A percentile compares a stretch with the other conserved stretches of the same genome.
phyloP scores from a whole-genome alignment of 2,329 filamentous ascomycete species.

The Elsinoe batatas region DNA sequence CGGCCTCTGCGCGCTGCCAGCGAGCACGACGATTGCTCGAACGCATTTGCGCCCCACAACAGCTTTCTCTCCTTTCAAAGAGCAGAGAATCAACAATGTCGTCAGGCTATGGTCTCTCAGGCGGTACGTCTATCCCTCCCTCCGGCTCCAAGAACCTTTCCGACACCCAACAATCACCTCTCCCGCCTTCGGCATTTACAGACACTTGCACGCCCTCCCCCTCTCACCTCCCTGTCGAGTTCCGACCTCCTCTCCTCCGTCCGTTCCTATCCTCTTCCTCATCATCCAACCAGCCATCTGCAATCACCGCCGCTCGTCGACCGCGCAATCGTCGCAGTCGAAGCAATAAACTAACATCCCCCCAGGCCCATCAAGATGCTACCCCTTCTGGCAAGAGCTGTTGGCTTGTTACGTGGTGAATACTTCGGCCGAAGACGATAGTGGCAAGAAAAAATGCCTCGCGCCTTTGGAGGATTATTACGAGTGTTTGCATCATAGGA shows the following conservation, averaged over 20 bases:
- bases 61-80: neutral
- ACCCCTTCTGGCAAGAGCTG: slow-evolving; percentile 99
- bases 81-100: slow-evolving; percentile 47
- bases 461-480: slow-evolving; percentile 92
- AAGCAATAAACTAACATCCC: neutral
- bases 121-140: slow-evolving; percentile 48
- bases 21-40: neutral
- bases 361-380: slow-evolving; percentile 69
- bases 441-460: slow-evolving; percentile 78
- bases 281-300: no score
- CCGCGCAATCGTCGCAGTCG: no score
- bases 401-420: slow-evolving; percentile 98
- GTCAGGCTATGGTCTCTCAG: slow-evolving; percentile 72
- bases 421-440: slow-evolving; percentile 67
- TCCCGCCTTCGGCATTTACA: no score
- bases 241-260: neutral
- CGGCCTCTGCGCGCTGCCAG: neutral
- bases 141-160: neutral
- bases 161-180: no score
- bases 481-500: slow-evolving; percentile 96
- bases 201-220: no score
- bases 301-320: no score
- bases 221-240: no score
- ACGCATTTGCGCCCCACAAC: neutral
- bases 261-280: slow-evolving; percentile 13